Conservation (phyloP, 2,329 filamentous ascomycete species). For the Aurifilum marmelostoma region DNA sequence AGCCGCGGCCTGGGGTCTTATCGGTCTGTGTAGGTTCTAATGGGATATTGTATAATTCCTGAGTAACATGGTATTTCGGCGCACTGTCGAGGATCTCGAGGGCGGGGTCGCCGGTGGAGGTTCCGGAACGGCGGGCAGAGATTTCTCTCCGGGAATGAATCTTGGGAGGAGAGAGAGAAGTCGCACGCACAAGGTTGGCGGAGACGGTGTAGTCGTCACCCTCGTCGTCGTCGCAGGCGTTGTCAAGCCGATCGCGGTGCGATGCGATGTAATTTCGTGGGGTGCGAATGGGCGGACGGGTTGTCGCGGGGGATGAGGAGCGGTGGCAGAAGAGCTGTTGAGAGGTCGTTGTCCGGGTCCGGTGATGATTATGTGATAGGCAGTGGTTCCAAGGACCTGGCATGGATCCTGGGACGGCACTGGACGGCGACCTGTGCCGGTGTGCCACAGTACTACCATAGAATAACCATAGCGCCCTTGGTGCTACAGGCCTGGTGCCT, state of each 20-base stretch:
- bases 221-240: not conserved
- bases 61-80: not conserved
- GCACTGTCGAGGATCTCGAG: not conserved
- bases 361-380: slow-evolving; percentile 4
- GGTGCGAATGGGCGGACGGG: slow-evolving; percentile 5
- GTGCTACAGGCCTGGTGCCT: no score
- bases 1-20: not conserved
- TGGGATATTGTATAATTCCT: not conserved
- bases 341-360: slow-evolving; percentile 5
- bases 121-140: not conserved
- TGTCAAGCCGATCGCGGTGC: not conserved
- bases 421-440: not conserved
- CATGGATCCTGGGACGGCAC: not conserved
- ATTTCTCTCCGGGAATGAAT: not conserved
- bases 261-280: not conserved
- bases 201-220: not conserved
- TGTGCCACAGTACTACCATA: not conserved
- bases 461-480: no score
- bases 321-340: not conserved
- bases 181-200: not conserved
- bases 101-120: not conserved
- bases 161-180: not conserved
- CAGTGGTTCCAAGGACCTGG: not conserved
- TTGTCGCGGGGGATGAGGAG: not conserved
- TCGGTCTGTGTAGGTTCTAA: not conserved